phyloP scores from a whole-genome alignment of 2,329 filamentous ascomycete species.

The Alternaria alternata region DNA sequence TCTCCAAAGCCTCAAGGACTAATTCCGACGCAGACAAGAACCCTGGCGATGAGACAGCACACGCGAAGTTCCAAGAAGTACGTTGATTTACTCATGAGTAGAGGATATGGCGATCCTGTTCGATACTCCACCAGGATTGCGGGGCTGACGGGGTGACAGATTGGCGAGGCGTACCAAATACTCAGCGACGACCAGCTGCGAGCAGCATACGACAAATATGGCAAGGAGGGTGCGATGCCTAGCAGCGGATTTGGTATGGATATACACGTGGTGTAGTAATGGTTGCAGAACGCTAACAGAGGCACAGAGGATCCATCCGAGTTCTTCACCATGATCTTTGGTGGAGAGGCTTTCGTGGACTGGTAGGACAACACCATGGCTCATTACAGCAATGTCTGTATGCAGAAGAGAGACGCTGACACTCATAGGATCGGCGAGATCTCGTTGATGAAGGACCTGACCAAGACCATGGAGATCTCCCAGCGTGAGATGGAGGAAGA shows the following conservation, averaged over 20 bases:
- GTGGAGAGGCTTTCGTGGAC: slow-evolving; percentile 93
- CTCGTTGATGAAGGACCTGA: slow-evolving; percentile 97
- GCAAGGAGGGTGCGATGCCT: slow-evolving; percentile 92
- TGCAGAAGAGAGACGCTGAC: slow-evolving; percentile 13
- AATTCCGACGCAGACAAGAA: slow-evolving; percentile 78
- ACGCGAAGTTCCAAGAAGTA: slow-evolving; percentile 92
- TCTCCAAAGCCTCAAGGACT: slow-evolving; percentile 12
- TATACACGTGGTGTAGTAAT: background rate
- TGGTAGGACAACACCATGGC: slow-evolving; percentile 58
- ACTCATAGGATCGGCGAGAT: slow-evolving; percentile 84
- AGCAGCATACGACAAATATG: slow-evolving; percentile 94
- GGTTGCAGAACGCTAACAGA: slow-evolving; percentile 31
- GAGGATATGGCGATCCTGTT: slow-evolving; percentile 6
- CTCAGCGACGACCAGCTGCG: slow-evolving; percentile 87
- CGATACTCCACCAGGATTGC: slow-evolving; percentile 17
- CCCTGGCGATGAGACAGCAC: slow-evolving; percentile 90
- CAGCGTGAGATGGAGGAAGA: slow-evolving; percentile 81
- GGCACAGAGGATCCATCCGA: slow-evolving; percentile 83
- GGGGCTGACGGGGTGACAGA: slow-evolving; percentile 54
- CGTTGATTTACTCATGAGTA: slow-evolving; percentile 24
- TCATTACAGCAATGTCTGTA: background rate
- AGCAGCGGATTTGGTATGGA: slow-evolving; percentile 81
- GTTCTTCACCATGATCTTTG: slow-evolving; percentile 99
- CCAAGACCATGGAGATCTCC: slow-evolving; percentile 97
- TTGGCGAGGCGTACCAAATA: slow-evolving; percentile 78